Percentiles rank a stretch among this genome's conserved stretches.
phyloP scores from a whole-genome alignment of 768 basidiomycete species.

The Paxillus ammoniavirescens region DNA sequence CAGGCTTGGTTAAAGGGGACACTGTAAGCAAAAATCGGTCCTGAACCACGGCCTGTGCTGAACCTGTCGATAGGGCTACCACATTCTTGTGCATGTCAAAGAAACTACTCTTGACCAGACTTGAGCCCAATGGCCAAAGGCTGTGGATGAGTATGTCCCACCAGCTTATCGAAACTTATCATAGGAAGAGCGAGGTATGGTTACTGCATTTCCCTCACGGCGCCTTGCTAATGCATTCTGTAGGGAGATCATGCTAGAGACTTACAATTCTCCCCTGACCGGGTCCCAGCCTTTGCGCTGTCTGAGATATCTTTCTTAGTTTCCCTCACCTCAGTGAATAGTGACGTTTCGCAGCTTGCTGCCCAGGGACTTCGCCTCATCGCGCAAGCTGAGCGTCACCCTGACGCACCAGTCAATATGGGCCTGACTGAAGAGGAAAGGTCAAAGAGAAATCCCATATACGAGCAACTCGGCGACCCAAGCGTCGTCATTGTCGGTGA shows the following conservation, averaged over 20 bases:
- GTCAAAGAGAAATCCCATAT: constrained; percentile 68
- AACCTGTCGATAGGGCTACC: constrained; percentile 14
- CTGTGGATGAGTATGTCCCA: constrained; percentile 67
- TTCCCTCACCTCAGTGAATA: constrained; percentile 67
- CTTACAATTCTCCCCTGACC: constrained; percentile 50
- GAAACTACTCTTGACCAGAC: constrained; percentile 58
- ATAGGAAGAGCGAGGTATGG: constrained; percentile 47
- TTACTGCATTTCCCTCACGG: background rate
- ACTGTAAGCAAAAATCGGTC: constrained; percentile 38
- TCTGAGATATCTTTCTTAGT: constrained; percentile 74
- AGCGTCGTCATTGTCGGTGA: constrained; percentile 65
- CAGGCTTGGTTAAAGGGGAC: constrained; percentile 45
- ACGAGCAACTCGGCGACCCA: constrained; percentile 79
- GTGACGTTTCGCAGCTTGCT: constrained; percentile 62
- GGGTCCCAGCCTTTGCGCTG: constrained; percentile 62
- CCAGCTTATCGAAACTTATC: constrained; percentile 58
- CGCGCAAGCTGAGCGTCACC: constrained; percentile 63
- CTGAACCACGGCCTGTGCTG: background rate
- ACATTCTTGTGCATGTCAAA: constrained; percentile 47
- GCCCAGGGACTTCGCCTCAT: constrained; percentile 68
- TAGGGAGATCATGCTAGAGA: constrained; percentile 45
- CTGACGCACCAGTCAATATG: constrained; percentile 50
- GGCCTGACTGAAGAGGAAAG: constrained; percentile 58
- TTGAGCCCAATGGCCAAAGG: constrained; percentile 59
- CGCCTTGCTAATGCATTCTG: constrained; percentile 4